Percentiles rank a stretch among this genome's conserved stretches.
These are phyloP conservation scores for Plasmodium vivax DNA, from an alignment of 169 alveolate genomes.

Conservation along the genomic window DNA sequence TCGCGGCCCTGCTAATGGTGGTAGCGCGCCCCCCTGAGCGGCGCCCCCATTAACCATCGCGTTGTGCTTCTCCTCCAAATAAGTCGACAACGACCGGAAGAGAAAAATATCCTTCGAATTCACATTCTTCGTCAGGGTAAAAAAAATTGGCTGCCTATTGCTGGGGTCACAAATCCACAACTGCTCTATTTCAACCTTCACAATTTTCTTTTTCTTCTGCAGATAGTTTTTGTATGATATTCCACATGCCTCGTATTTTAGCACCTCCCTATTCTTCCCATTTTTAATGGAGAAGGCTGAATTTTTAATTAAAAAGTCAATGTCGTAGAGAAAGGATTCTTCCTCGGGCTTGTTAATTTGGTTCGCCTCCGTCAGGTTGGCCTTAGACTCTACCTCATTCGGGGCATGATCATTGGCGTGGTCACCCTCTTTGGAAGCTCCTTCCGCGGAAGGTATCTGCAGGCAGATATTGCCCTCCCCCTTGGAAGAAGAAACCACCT, in stretches of 20 bases:
- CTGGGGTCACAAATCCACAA: constrained; percentile 77
- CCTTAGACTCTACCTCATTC: neutral
- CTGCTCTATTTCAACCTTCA: constrained; percentile 73
- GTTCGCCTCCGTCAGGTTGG: neutral
- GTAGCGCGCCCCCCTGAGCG: neutral
- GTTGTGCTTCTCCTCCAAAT: constrained; percentile 51
- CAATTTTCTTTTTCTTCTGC: constrained; percentile 61
- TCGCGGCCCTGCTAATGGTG: neutral
- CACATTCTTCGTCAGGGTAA: constrained; percentile 59
- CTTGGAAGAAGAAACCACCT: neutral
- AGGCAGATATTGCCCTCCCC: neutral
- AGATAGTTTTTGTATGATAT: constrained; percentile 68
- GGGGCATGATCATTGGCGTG: neutral
- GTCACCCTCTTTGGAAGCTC: neutral
- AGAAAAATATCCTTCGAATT: constrained; percentile 64
- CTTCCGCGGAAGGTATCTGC: neutral
- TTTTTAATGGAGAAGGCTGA: constrained; percentile 72
- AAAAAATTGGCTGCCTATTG: constrained; percentile 74
- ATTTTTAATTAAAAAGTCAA: constrained; percentile 70
- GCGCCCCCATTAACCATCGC: neutral
- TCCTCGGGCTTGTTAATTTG: constrained; percentile 16
- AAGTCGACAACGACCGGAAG: constrained; percentile 48
- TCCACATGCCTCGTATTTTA: constrained; percentile 75
- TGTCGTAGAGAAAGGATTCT: constrained; percentile 66
- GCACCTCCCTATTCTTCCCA: constrained; percentile 34